Base-by-base conservation (phyloP, 495 filamentous ascomycete species). In the Aspergillus carlsbadensis region DNA sequence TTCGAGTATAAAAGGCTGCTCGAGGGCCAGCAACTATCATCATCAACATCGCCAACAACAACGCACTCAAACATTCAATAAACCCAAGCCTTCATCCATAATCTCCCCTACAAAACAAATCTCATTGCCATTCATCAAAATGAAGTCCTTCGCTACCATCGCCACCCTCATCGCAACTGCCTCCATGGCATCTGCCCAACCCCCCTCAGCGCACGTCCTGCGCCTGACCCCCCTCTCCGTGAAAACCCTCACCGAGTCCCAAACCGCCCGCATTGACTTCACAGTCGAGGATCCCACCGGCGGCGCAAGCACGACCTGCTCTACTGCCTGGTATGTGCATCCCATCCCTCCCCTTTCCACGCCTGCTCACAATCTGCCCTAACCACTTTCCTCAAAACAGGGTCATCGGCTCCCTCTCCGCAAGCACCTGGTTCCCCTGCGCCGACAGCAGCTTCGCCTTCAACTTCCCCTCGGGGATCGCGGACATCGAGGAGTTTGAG, bases 241-340 rank as follows among this genome's bases (percentile, higher is more conserved):
- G 3, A 50, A 50, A 31, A 37, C 47, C 17, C 31, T 37, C 1
- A 50, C n/a, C 17, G 47, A 50, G 31, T 37, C 31, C 31, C 47
- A 37, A 22, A 50, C 31, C 15, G 47, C 31, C 20, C 47, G 47
- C 3, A 50, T 50, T 31, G 47, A 50, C 34, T 37, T 50, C 15
- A 37, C 47, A n/a, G 17, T 50, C 31, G 24, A 50, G 15, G 47
- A 37, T 10, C 31, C 13, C 47, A 21, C 2, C 6, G 15, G 29
- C 15, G 31, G 47, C 17, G 47, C 47, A 20, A 3, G 2, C 15
- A 50, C 31, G 7, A 50, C 33, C 47, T 50, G 31, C 17, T 35
- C 31, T 35, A 37, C 47, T 20, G 47, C 47, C 15, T 50, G 31
- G 31, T 50, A n/a, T n/a, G n/a, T n/a, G n/a, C n/a, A n/a, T 36